phyloP scores from a whole-genome alignment of 192 early-diverging fungal genomes.

The Oehlia diaphana region DNA sequence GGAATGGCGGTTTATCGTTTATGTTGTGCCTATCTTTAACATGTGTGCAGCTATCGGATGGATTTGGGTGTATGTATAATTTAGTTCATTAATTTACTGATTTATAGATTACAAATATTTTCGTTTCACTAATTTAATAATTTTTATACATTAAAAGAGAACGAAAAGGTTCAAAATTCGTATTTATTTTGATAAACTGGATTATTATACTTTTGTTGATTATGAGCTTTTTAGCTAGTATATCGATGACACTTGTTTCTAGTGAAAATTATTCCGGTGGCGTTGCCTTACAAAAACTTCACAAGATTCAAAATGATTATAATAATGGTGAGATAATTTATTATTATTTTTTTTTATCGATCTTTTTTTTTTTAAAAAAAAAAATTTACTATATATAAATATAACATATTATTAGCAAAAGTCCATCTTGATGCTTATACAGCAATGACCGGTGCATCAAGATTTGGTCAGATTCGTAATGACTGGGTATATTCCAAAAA shows the following conservation, averaged over 20 bases:
- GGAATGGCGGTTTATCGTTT: conserved; percentile 94
- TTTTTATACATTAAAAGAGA: background rate
- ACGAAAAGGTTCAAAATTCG: background rate
- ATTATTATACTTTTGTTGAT: conserved; percentile 27
- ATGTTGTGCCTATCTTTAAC: conserved; percentile 81
- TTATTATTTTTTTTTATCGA: no score
- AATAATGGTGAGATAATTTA: conserved; percentile 16
- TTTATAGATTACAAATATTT: background rate
- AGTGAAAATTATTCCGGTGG: conserved; percentile 90
- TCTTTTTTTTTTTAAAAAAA: background rate
- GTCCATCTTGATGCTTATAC: conserved; percentile 73
- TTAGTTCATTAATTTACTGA: background rate
- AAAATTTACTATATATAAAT: background rate
- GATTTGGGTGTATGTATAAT: conserved; percentile 39
- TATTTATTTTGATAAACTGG: conserved; percentile 18
- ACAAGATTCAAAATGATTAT: conserved; percentile 43
- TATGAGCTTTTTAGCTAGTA: conserved; percentile 33
- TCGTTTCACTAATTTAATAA: background rate
- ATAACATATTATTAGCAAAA: conserved; percentile 26
- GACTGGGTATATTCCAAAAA: conserved; percentile 72
- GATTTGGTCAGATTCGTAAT: conserved; percentile 62
- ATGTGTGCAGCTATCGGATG: conserved; percentile 61
- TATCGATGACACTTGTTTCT: conserved; percentile 58
- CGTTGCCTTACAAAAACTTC: conserved; percentile 65
- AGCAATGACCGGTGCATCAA: conserved; percentile 82